Conservation (phyloP, 345 rosid genomes). For the Lepidium didymum region DNA sequence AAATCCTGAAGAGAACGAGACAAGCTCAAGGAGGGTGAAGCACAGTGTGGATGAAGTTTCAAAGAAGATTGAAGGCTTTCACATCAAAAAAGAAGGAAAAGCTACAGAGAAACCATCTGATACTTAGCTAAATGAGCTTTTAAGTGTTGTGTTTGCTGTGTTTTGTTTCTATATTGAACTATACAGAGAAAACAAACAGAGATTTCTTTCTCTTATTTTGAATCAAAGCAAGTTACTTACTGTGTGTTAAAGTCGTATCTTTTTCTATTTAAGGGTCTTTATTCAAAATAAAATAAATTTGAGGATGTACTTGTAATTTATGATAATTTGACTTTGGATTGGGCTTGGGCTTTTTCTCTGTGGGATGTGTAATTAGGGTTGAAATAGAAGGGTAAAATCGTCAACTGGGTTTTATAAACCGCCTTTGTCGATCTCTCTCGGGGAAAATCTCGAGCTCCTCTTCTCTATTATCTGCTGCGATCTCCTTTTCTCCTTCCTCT, state of each 20-base stretch:
- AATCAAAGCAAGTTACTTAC: background rate
- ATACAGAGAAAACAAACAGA: background rate
- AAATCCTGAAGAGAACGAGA: slow-evolving; percentile 29
- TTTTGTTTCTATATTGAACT: slow-evolving; percentile 3
- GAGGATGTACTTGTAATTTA: background rate
- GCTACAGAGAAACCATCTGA: slow-evolving; percentile 23
- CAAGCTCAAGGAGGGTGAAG: slow-evolving; percentile 36
- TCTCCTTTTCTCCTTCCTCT: background rate
- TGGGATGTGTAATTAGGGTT: slow-evolving; percentile 2
- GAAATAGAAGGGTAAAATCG: slow-evolving; percentile 9
- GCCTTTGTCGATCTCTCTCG: background rate
- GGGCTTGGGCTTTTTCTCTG: slow-evolving; percentile 21
- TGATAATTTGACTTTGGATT: background rate
- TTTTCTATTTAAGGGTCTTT: background rate
- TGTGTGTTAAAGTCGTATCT: background rate
- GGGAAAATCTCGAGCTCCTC: background rate
- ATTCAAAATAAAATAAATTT: background rate
- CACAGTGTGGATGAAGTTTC: slow-evolving; percentile 38
- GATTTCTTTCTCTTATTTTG: background rate
- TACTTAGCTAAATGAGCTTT: background rate
- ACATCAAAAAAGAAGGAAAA: slow-evolving; percentile 39
- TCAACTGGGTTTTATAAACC: background rate
- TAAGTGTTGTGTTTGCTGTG: background rate
- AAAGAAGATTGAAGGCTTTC: slow-evolving; percentile 40
- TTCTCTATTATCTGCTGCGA: background rate